A percentile compares a stretch with the other conserved stretches of the same genome.
Evolutionary conservation across 305 asterid genomes (phyloP).

Genomic region (Striga hermonthica): DNA sequence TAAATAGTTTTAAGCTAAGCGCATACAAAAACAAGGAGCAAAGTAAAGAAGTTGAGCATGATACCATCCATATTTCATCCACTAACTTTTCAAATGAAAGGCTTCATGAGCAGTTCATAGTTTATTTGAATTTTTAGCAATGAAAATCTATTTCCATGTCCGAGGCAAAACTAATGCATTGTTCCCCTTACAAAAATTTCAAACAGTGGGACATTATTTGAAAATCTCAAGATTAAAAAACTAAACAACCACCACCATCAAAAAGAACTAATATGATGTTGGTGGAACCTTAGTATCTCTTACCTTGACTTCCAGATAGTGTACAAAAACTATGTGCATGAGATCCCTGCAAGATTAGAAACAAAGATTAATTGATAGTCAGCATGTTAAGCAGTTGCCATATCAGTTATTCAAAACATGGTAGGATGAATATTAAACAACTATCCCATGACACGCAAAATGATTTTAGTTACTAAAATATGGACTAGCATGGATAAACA

Average conservation of each 20-base stretch:
- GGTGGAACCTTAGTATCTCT: background rate
- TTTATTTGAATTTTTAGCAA: background rate
- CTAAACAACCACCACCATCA: background rate
- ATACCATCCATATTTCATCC: background rate
- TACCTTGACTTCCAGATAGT: constrained; percentile 20
- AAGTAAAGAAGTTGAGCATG: background rate
- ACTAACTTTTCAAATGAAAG: background rate
- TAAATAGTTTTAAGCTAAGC: constrained; percentile 2
- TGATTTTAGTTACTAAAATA: background rate
- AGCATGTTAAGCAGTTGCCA: background rate
- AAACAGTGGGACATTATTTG: background rate
- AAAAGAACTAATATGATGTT: background rate
- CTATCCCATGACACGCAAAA: background rate
- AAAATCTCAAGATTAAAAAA: background rate
- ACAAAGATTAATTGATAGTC: background rate
- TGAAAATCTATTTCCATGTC: constrained; percentile 1
- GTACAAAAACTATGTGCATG: constrained; percentile 19
- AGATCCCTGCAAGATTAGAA: constrained; percentile 17
- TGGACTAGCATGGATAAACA: background rate
- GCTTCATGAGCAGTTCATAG: background rate
- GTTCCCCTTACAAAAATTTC: background rate
- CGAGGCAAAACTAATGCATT: constrained; percentile 7
- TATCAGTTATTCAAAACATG: background rate
- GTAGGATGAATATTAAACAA: background rate
- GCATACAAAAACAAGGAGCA: background rate